Evolutionary conservation across 1,284 basidiomycete species (phyloP), one percentile per base, ranked within the genome.

Genomic region (Cryptococcus wingfieldii): DNA sequence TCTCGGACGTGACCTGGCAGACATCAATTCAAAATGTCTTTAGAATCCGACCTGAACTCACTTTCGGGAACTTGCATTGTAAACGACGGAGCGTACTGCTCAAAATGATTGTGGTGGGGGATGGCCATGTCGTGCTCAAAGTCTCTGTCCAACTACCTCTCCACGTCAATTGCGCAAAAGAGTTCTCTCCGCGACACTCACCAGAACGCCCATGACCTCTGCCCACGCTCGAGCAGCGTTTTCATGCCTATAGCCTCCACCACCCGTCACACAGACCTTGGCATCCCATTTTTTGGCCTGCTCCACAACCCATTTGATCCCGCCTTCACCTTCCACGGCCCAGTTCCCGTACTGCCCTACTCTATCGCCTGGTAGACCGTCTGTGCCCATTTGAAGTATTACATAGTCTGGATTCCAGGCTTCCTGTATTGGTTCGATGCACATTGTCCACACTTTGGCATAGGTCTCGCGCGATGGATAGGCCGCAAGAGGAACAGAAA

Each of bases 181-280:
- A 13, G 10, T 8, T 34, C 31, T 8, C 10, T 34, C 6, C 7
- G n/a, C 10, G 28, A 50, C 18, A 76, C 84, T 66, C 62, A 90
- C 87, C 27, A 84, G 82, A 2, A 88, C 77, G 0, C 86, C 86
- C 0, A 90, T 94, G 16, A 92, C 76, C 63, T 85, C 85, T 0
- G 89, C 81, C 89, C 90, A 95, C 0, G 88, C 87, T 18, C 90
- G 82, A 0, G 91, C 90, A 0, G 85, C 84, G 64, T 94, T 94
- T 0, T 88, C 79, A 13, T 83, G 83, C 66, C 88, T 80, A 67
- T 95, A 95, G 0, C 92, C 92, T 6, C 90, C 90, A 82, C 69
- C 72, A 16, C 70, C 70, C 2, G 74, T 59, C 3, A 70, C 58
- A 28, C 58, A 53, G 2, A 78, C 70, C 49, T 67, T 84, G 83